phyloP scores from a whole-genome alignment of 805 yeast species.

The Grigorovia jiainica region DNA sequence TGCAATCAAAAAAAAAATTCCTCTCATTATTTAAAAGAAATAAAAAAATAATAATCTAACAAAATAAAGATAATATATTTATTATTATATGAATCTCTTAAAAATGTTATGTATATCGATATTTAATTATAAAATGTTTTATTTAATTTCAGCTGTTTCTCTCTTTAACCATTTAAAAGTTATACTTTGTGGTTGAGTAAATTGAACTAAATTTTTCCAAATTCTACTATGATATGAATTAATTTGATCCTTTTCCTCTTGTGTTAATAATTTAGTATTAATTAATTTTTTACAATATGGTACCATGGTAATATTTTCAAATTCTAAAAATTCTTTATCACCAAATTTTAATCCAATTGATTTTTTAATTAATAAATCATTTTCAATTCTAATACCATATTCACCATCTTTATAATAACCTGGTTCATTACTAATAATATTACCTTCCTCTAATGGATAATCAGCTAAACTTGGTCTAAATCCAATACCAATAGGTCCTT shows the following conservation, averaged over 20 bases:
- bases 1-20: too few species aligned
- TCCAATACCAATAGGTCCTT: conserved; percentile 84
- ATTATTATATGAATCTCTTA: not conserved
- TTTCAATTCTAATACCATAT: conserved; percentile 84
- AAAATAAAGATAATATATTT: too few species aligned
- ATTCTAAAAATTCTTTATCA: conserved; percentile 50
- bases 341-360: conserved; percentile 37
- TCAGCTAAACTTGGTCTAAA: conserved; percentile 38
- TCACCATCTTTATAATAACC: conserved; percentile 88
- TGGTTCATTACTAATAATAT: conserved; percentile 83
- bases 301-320: conserved; percentile 76
- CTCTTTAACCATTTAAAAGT: conserved; percentile 63
- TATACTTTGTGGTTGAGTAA: conserved; percentile 46
- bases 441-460: conserved; percentile 55
- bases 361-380: conserved; percentile 53
- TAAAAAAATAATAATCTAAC: too few species aligned
- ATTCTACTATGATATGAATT: conserved; percentile 55
- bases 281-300: conserved; percentile 79
- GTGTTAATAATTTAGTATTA: conserved; percentile 44
- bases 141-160: conserved; percentile 32
- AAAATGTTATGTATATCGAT: not conserved
- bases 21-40: too few species aligned
- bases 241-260: conserved; percentile 58
- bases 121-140: not conserved
- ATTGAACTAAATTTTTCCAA: conserved; percentile 41